Conservation (phyloP, 139 green algal species). For the Chlamydomonas sphaeroides region DNA sequence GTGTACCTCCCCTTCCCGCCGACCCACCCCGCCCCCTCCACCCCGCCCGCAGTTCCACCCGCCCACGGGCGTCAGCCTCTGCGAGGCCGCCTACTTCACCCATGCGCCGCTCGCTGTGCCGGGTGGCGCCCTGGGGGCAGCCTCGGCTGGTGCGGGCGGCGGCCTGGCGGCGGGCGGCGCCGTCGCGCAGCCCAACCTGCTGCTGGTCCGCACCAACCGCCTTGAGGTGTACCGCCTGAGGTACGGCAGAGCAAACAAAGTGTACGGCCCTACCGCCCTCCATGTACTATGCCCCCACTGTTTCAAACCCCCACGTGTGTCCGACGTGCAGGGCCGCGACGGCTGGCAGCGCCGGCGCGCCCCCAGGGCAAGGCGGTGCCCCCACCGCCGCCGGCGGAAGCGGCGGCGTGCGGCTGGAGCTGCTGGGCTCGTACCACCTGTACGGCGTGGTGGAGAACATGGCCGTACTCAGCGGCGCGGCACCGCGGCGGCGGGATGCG, state of each 20-base stretch:
- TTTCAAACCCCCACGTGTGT: not conserved
- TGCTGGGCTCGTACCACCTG: slow-evolving; percentile 59
- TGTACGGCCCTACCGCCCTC: not conserved
- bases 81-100: slow-evolving; percentile 71
- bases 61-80: slow-evolving; percentile 75
- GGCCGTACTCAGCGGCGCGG: slow-evolving; percentile 66
- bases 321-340: not conserved
- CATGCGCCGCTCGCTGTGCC: slow-evolving; percentile 36
- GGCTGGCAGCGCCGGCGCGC: not conserved
- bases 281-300: not conserved
- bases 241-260: not conserved
- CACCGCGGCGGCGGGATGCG: slow-evolving; percentile 62
- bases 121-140: not conserved
- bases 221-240: slow-evolving; percentile 78
- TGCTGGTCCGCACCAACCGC: slow-evolving; percentile 72
- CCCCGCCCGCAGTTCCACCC: slow-evolving; percentile 65
- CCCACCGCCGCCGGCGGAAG: not conserved
- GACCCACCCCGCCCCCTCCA: no score
- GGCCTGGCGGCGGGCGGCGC: not conserved
- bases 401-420: slow-evolving; percentile 57
- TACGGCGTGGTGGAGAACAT: slow-evolving; percentile 78
- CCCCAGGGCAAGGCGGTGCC: not conserved
- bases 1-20: no score
- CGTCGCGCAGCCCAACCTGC: slow-evolving; percentile 67
- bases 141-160: not conserved